Conservation (phyloP, 2,329 filamentous ascomycete species). For the Aspergillus novofumigatus region DNA sequence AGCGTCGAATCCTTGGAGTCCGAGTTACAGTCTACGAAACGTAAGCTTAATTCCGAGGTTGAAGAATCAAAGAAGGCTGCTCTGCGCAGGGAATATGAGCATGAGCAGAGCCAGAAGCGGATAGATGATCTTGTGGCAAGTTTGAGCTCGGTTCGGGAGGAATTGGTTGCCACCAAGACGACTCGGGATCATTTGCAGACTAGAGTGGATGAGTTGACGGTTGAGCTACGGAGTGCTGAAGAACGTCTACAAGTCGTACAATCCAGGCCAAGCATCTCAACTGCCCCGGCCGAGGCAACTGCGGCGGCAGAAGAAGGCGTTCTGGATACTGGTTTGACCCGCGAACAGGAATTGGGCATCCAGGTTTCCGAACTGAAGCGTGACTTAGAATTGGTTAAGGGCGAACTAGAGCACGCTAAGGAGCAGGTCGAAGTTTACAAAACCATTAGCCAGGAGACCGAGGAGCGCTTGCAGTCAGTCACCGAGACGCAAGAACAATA, state of each 20-base stretch:
- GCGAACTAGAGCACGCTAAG: constrained; percentile 76
- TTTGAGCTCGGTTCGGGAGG: constrained; percentile 76
- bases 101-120: constrained; percentile 79
- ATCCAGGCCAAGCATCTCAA: constrained; percentile 66
- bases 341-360: constrained; percentile 74
- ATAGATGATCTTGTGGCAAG: constrained; percentile 87
- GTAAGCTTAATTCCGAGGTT: constrained; percentile 74
- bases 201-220: constrained; percentile 80
- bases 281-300: constrained; percentile 41
- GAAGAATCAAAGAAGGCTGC: constrained; percentile 81
- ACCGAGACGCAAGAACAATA: constrained; percentile 80
- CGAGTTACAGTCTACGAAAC: constrained; percentile 73
- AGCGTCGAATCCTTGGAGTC: constrained; percentile 75
- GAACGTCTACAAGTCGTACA: constrained; percentile 80
- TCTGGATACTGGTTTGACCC: constrained; percentile 57
- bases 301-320: constrained; percentile 43
- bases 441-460: constrained; percentile 76
- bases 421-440: constrained; percentile 83
- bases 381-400: constrained; percentile 74
- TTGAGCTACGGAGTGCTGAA: constrained; percentile 83
- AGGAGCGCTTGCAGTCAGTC: constrained; percentile 79
- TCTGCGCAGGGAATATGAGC: constrained; percentile 84
- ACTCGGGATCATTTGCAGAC: constrained; percentile 83
- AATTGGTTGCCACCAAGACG: constrained; percentile 80
- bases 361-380: constrained; percentile 84